Evolutionary conservation across 306 rosid genomes (phyloP).

Genomic region (Rosa multiflora): DNA sequence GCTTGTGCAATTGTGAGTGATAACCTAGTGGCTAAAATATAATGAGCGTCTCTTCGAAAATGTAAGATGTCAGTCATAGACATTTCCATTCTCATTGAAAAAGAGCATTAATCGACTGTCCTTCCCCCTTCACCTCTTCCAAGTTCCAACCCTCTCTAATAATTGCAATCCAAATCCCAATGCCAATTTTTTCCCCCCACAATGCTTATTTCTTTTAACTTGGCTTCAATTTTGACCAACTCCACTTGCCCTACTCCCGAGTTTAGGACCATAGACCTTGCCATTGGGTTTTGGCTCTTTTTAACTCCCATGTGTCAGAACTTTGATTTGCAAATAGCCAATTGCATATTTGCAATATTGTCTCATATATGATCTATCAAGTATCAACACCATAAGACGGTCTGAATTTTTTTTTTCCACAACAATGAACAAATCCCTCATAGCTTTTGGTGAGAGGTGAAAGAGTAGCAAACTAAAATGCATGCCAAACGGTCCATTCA

Average conservation of each 20-base stretch:
- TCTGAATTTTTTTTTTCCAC: not conserved
- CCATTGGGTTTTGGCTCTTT: not conserved
- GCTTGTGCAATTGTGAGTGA: not conserved
- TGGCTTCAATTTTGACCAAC: slow-evolving; percentile 36
- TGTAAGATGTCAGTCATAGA: slow-evolving; percentile 34
- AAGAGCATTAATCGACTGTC: slow-evolving; percentile 26
- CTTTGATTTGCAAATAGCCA: not conserved
- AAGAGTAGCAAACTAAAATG: not conserved
- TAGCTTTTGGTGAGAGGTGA: not conserved
- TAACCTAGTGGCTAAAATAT: slow-evolving; percentile 17
- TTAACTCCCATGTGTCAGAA: not conserved
- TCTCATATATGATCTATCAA: not conserved
- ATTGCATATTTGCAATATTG: not conserved
- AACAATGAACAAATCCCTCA: not conserved
- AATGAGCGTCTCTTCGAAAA: slow-evolving; percentile 48
- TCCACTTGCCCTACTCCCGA: not conserved
- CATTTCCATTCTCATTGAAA: slow-evolving; percentile 33
- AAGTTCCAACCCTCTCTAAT: slow-evolving; percentile 27
- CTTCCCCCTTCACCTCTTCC: slow-evolving; percentile 17
- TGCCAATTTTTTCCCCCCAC: slow-evolving; percentile 40
- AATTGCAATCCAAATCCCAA: slow-evolving; percentile 63
- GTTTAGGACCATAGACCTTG: not conserved
- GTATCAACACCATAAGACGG: not conserved
- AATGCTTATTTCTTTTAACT: slow-evolving; percentile 13
- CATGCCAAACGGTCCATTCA: not conserved